Evolutionary conservation across 768 basidiomycete genomes (phyloP).

Genomic region (Auriscalpium vulgare): DNA sequence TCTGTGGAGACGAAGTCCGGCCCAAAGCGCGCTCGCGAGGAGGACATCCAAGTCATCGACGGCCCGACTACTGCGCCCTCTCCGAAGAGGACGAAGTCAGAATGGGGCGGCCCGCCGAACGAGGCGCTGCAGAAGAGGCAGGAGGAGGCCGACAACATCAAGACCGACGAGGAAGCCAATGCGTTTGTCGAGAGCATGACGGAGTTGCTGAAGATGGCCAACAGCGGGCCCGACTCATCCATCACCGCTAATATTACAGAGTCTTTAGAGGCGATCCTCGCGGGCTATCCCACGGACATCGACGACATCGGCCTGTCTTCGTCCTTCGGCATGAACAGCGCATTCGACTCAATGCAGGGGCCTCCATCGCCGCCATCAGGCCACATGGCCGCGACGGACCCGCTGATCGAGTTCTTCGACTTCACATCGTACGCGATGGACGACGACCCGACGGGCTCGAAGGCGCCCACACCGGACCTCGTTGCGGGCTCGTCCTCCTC

Average conservation of each 20-base stretch:
- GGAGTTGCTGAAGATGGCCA: slow-evolving; percentile 49
- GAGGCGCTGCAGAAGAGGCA: slow-evolving; percentile 28
- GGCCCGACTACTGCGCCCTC: slow-evolving; percentile 46
- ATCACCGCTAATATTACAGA: slow-evolving; percentile 39
- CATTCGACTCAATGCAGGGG: slow-evolving; percentile 12
- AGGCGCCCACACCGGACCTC: slow-evolving; percentile 70
- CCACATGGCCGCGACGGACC: slow-evolving; percentile 29
- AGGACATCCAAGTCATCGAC: slow-evolving; percentile 20
- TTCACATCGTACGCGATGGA: slow-evolving; percentile 50
- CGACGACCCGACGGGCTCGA: slow-evolving; percentile 53
- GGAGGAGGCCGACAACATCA: slow-evolving; percentile 27
- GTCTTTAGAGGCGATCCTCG: slow-evolving; percentile 56
- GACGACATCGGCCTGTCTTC: slow-evolving; percentile 25
- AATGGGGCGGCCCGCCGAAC: slow-evolving; percentile 57
- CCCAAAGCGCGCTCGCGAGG: slow-evolving; percentile 51
- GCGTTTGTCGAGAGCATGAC: slow-evolving; percentile 58
- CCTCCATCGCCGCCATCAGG: slow-evolving; percentile 24
- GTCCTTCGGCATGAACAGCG: slow-evolving; percentile 19
- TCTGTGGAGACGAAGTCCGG: slow-evolving; percentile 16
- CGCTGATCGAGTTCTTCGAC: slow-evolving; percentile 61
- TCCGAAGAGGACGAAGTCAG: slow-evolving; percentile 63
- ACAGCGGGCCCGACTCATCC: slow-evolving; percentile 35
- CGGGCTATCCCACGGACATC: slow-evolving; percentile 37
- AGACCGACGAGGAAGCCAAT: slow-evolving; percentile 59
- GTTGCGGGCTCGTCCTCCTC: slow-evolving; percentile 55